Base-by-base conservation (phyloP, 192 early-diverging fungal genomes). In the Piromyces sp. region DNA sequence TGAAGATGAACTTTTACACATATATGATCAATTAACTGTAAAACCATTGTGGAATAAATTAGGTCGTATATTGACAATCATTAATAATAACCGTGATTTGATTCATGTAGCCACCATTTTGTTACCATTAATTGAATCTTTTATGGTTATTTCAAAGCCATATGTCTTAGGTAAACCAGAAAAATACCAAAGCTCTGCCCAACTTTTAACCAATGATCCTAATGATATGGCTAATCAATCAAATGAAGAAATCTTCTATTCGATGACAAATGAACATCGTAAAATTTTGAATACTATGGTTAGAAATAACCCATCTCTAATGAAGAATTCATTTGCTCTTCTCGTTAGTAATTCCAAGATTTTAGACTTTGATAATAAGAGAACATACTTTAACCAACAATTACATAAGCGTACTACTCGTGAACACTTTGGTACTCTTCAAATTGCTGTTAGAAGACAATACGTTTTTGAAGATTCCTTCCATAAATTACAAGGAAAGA, bases 311-410 rank as follows among this genome's bases (percentile, higher is more conserved):
- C 96, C 97, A 6, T 92, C 93, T 0, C 83, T 99, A 42, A 95
- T 99, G 93, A 96, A 93, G 84, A 96, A 96, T 6, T 98, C 97
- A 13, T 99, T 99, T 86, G 94, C 96, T 29, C 86, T 99, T 68
- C 87, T 99, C 79, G 95, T 99, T n/a, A 94, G 94, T 81, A 98
- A 97, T 84, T 95, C 96, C 79, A 97, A 96, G 84, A 95, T 98
- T 83, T 88, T 99, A 68, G 96, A 99, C 83, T 99, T 99, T 87
- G 97, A 99, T 89, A 99, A 98, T 90, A 99, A 99, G 88, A 91
- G 96, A 29, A 96, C 96, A 83, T 99, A 97, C 89, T 99, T 99
- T 85, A 92, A 90, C 81, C 96, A 96, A 85, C 95, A 96, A 81
- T 88, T 99, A 79, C 96, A 96, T 86, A 96, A 97, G 86, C 92